phyloP scores from a whole-genome alignment of 2,329 filamentous ascomycete genomes.

The Aspergillus novoparasiticus region DNA sequence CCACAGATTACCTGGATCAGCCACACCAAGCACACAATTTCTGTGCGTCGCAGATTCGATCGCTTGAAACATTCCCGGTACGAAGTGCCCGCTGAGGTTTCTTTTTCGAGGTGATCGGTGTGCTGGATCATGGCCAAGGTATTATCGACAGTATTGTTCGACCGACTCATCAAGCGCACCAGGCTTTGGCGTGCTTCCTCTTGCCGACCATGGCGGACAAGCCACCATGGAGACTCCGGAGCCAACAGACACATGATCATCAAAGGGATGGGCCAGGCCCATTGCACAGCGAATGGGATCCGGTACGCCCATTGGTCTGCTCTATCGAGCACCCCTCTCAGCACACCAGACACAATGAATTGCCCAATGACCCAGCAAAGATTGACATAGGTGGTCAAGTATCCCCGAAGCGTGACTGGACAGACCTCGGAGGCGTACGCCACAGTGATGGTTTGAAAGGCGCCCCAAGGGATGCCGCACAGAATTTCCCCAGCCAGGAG shows the following conservation, averaged over 20 bases:
- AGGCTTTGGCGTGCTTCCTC: constrained; percentile 32
- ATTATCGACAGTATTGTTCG: background rate
- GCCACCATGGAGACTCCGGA: constrained; percentile 42
- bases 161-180: too few species aligned
- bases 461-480: constrained; percentile 44
- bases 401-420: constrained; percentile 25
- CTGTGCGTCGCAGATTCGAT: background rate
- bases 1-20: background rate
- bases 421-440: constrained; percentile 22
- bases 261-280: constrained; percentile 30
- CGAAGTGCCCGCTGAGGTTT: background rate
- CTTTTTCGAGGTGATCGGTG: background rate
- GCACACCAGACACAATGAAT: constrained; percentile 38
- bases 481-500: constrained; percentile 43
- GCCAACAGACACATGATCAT: constrained; percentile 28
- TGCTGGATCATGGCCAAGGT: background rate
- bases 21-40: background rate
- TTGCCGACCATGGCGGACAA: constrained; percentile 37
- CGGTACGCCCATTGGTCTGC: constrained; percentile 39
- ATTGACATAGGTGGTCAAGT: background rate
- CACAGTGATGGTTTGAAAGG: constrained; percentile 38
- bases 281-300: constrained; percentile 41
- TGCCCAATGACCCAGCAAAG: constrained; percentile 30
- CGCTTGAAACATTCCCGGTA: background rate
- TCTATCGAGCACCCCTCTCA: constrained; percentile 33